A percentile compares a stretch with the other conserved stretches of the same genome.
phyloP scores from a whole-genome alignment of 192 early-diverging fungal species.

The Helicostylum pulchrum region DNA sequence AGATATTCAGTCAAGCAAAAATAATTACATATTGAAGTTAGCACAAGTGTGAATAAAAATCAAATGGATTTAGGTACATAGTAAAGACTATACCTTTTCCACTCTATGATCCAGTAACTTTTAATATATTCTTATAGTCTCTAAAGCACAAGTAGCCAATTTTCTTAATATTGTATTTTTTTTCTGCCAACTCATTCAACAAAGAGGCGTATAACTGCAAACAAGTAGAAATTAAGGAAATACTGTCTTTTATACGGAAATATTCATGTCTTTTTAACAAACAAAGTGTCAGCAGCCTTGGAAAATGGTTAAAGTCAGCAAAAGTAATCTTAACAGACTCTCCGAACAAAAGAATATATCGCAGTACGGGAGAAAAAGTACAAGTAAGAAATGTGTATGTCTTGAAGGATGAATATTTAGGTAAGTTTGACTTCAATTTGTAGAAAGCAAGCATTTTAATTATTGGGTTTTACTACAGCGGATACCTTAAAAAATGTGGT shows the following conservation, averaged over 20 bases:
- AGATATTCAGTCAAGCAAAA: no score
- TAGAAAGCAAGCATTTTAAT: conserved; percentile 14
- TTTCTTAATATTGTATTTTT: background rate
- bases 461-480: conserved; percentile 17
- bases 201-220: conserved; percentile 5
- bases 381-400: background rate
- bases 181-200: background rate
- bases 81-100: no score
- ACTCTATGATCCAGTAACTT: no score
- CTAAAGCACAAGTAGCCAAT: no score
- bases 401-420: conserved; percentile 19
- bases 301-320: conserved; percentile 2
- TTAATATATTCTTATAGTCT: no score
- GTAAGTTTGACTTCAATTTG: conserved; percentile 21
- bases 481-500: no score
- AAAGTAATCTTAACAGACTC: background rate
- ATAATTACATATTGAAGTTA: no score
- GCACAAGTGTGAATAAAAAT: no score
- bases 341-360: conserved; percentile 11
- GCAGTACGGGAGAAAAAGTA: conserved; percentile 19
- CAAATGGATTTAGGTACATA: no score
- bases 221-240: background rate
- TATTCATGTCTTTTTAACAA: conserved; percentile 2
- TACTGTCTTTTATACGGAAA: conserved; percentile 5
- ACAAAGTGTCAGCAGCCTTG: conserved; percentile 1